These are phyloP conservation scores for Aspergillus sclerotiicarbonarius DNA, from an alignment of 495 filamentous ascomycete species.

Conservation along the genomic window DNA sequence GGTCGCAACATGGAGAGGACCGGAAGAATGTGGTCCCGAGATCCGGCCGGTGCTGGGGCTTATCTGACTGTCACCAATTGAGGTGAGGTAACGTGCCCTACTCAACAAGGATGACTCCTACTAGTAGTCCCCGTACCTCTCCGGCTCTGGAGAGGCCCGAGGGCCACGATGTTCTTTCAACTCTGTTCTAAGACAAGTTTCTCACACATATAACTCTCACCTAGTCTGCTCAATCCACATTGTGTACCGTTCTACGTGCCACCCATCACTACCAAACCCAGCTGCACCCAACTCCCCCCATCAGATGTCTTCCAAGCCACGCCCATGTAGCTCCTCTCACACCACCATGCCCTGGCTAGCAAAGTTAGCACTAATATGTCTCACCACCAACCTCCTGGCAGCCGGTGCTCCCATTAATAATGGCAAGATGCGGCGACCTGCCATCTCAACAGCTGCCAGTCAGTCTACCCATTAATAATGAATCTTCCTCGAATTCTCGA, in stretches of 20 bases:
- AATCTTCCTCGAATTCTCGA: slow-evolving; percentile 5
- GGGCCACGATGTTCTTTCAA: not conserved
- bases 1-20: slow-evolving; percentile 20
- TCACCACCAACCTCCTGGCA: not conserved
- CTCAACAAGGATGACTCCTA: not conserved
- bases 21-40: slow-evolving; percentile 36
- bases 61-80: not conserved
- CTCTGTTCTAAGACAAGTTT: not conserved
- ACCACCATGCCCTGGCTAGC: slow-evolving; percentile 11
- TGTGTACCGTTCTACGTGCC: not conserved
- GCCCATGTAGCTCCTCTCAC: not conserved
- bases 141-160: not conserved
- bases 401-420: not conserved
- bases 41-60: slow-evolving; percentile 8
- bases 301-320: not conserved
- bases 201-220: not conserved
- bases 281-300: not conserved
- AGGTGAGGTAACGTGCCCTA: not conserved
- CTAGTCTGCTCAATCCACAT: not conserved
- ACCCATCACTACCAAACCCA: not conserved
- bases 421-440: not conserved
- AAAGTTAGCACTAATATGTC: slow-evolving; percentile 5
- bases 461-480: slow-evolving; percentile 4
- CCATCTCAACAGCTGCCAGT: slow-evolving; percentile 12
- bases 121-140: not conserved